Base-by-base conservation (phyloP, 1,139 yeast species). In the Kurtzmaniella quercitrusa region DNA sequence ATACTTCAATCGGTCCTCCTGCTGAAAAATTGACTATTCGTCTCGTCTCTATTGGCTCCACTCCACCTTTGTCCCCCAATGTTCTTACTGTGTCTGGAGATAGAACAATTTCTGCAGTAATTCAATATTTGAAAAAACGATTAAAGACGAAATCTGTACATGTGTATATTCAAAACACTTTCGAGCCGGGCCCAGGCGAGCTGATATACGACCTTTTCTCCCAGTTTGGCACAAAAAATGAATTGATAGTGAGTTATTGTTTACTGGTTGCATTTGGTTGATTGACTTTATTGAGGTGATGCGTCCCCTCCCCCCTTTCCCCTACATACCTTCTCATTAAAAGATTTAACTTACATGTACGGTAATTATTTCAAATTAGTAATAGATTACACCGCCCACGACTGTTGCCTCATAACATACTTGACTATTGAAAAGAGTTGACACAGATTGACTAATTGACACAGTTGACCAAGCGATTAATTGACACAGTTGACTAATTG, bases 151-250 rank as follows among this genome's bases (percentile, higher is more conserved):
- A 52, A 36, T 57, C 60, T 6, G 55, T 62, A 14, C 59, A 68
- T 46, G 44, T 72, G 31, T 82, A 82, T 52, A 64, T 82, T 9
- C 82, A 78, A 50, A 81, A 75, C 56, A 77, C 84, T 14, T 79
- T 81, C 50, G 76, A 74, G 49, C 86, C 87, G 1, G 73, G 71
- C 36, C 83, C 81, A 0, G 84, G 79, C 50, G 85, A 81, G 50
- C 65, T 58, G 23, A 53, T 81, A 10, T 80, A 79, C 1, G 75
- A 75, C 44, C 59, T 81, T 43, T 76, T 56, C 52, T 57, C 57
- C 17, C 52, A 62, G 40, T 81, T 79, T 55, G 67, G 66, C 34
- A 69, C 72, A 1, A 73, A 72, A 44, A 68, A 70, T 42, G 85
- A 80, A 52, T 62, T 81, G 46, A 67, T 79, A 5, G 64, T 81